A percentile compares a stretch with the other conserved stretches of the same genome.
These are phyloP conservation scores for Raphanus hybrid DNA, from an alignment of 441 rosid species.

Conservation along the genomic window DNA sequence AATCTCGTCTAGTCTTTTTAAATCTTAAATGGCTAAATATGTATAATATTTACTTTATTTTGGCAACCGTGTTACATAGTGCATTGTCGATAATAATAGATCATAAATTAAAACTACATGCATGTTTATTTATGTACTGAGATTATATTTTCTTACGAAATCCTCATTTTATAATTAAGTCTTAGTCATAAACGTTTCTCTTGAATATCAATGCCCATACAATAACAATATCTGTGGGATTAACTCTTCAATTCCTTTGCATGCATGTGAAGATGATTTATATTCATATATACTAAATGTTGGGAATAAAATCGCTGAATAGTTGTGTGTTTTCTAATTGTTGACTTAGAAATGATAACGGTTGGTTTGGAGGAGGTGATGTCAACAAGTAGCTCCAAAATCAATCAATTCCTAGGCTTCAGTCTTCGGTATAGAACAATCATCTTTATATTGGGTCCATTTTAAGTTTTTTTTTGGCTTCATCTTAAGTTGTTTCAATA, in stretches of 20 bases:
- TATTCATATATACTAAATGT: background rate
- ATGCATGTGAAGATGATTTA: background rate
- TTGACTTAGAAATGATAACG: background rate
- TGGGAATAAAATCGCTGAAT: background rate
- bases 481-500: background rate
- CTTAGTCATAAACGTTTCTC: background rate
- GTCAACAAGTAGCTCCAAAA: conserved; percentile 33
- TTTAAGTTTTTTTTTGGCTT: background rate
- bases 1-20: background rate
- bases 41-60: background rate
- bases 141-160: background rate
- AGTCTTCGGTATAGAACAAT: conserved; percentile 5
- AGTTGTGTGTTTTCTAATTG: background rate
- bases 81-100: background rate
- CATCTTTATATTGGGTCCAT: conserved; percentile 19
- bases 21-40: background rate
- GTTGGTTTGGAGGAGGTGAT: conserved; percentile 11
- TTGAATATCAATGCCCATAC: conserved; percentile 9
- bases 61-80: background rate
- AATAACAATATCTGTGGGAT: background rate
- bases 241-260: background rate
- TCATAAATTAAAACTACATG: background rate
- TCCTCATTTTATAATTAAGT: background rate
- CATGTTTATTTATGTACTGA: background rate
- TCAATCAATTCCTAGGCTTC: conserved; percentile 13